Evolutionary conservation across 225 moss, liverwort and hornwort species (phyloP).

Genomic region (Climacium dendroides): DNA sequence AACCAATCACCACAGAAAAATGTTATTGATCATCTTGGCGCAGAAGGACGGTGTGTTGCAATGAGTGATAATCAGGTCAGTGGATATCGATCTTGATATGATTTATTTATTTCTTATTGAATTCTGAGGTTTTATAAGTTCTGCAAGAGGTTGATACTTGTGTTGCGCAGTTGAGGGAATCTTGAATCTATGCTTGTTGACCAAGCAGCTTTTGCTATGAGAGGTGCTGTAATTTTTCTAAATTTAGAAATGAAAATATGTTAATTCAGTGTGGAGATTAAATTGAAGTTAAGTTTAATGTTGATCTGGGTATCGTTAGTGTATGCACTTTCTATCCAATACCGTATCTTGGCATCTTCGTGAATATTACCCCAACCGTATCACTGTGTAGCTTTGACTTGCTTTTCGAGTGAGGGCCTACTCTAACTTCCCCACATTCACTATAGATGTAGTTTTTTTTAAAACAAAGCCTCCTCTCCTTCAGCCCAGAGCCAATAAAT

Average conservation of each 20-base stretch:
- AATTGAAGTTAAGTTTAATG: not conserved
- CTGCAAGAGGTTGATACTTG: not conserved
- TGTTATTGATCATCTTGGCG: conserved; percentile 70
- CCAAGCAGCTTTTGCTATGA: not conserved
- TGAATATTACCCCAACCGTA: not conserved
- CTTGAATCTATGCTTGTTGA: not conserved
- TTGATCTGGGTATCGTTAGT: not conserved
- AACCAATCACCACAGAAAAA: conserved; percentile 65
- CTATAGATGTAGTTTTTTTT: not conserved
- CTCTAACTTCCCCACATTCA: not conserved
- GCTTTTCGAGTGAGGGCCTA: not conserved
- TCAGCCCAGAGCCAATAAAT: not conserved
- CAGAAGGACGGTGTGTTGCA: conserved; percentile 76
- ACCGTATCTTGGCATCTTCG: not conserved
- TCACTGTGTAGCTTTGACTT: not conserved
- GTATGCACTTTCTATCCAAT: not conserved
- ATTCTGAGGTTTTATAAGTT: not conserved
- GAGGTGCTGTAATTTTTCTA: not conserved
- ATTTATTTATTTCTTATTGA: not conserved
- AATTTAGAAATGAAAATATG: not conserved
- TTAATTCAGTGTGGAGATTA: not conserved
- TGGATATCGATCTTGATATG: not conserved
- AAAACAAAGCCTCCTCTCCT: not conserved
- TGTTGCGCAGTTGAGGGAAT: not conserved
- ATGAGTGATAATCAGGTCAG: conserved; percentile 93